A percentile compares a stretch with the other conserved stretches of the same genome.
These are phyloP conservation scores for Rasamsonia emersonii DNA, from an alignment of 2,329 filamentous ascomycete species.

Conservation along the genomic window DNA sequence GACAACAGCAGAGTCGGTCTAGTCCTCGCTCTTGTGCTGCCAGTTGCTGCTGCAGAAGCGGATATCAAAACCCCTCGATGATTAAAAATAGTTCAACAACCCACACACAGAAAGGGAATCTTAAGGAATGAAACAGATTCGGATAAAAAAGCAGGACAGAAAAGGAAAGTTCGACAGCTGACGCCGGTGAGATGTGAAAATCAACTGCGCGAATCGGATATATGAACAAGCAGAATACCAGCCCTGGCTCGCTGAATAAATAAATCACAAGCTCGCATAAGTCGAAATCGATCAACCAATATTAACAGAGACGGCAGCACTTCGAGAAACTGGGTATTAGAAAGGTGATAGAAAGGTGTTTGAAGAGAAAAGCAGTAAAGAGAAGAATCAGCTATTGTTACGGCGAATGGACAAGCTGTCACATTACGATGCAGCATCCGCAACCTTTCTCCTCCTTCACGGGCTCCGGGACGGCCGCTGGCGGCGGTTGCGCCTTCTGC, in stretches of 20 bases:
- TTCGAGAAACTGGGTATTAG: conserved; percentile 56
- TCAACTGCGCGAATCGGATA: neutral
- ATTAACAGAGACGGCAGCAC: conserved; percentile 63
- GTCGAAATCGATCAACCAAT: too few relatives aligned
- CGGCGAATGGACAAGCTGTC: too few relatives aligned
- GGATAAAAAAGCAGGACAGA: neutral
- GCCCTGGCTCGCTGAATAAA: neutral
- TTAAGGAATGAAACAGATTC: too few relatives aligned
- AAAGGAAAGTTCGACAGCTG: neutral
- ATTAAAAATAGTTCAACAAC: too few relatives aligned
- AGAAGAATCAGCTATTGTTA: conserved; percentile 9
- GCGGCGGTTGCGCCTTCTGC: conserved; percentile 33
- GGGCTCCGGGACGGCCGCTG: conserved; percentile 46
- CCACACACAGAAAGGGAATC: too few relatives aligned
- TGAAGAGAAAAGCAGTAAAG: neutral
- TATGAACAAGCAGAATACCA: neutral
- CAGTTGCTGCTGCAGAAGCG: too few relatives aligned
- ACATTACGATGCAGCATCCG: conserved; percentile 70
- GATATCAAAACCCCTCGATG: too few relatives aligned
- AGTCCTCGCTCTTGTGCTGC: too few relatives aligned
- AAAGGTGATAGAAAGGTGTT: neutral
- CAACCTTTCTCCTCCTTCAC: conserved; percentile 53
- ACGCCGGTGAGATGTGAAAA: neutral
- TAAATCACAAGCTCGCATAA: too few relatives aligned
- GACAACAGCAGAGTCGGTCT: too few relatives aligned